Percentiles rank a stretch among this genome's conserved stretches.
These are phyloP conservation scores for Solanum medicagineum DNA, from an alignment of 257 asterid genomes.

Conservation along the genomic window DNA sequence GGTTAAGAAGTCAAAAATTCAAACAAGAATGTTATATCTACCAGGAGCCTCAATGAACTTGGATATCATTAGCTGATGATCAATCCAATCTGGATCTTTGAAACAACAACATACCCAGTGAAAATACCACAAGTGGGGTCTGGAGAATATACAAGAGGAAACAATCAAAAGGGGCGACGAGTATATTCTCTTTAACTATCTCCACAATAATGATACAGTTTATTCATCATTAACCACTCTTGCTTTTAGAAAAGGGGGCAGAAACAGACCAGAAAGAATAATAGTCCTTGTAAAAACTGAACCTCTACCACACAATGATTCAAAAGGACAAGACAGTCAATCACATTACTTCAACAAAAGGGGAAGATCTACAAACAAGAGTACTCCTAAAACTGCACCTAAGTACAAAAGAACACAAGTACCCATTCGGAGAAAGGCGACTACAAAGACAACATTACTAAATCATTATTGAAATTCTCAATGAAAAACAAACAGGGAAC, in stretches of 20 bases:
- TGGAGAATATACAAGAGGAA: neutral
- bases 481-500: neutral
- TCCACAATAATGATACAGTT: neutral
- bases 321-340: neutral
- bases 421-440: neutral
- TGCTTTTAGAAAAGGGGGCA: neutral
- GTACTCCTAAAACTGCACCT: neutral
- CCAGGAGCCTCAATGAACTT: neutral
- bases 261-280: neutral
- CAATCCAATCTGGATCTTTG: neutral
- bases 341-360: neutral
- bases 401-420: neutral
- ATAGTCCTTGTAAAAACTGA: neutral
- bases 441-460: neutral
- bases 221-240: neutral
- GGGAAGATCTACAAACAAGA: neutral
- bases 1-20: neutral
- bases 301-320: neutral
- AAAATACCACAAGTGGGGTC: too few relatives aligned
- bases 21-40: neutral
- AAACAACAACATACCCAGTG: neutral
- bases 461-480: neutral
- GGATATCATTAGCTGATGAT: neutral
- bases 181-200: neutral
- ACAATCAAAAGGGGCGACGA: neutral